These are phyloP conservation scores for Hura crepitans DNA, from an alignment of 441 rosid genomes.

Conservation along the genomic window DNA sequence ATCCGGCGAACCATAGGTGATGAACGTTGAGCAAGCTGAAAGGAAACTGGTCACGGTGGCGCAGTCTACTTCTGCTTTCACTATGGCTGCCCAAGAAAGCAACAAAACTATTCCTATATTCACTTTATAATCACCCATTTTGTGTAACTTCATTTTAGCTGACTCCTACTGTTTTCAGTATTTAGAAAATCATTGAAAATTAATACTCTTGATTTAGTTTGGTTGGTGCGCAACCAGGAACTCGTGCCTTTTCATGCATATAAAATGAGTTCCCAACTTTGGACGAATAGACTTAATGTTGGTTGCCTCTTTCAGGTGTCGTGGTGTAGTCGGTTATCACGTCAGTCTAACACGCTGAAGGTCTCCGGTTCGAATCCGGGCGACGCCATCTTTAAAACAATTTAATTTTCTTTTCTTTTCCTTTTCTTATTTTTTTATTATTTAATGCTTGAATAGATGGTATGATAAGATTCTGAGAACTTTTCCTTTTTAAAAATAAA, in stretches of 20 bases:
- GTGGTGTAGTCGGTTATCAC: slow-evolving; percentile 95
- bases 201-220: neutral
- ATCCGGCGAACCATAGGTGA: slow-evolving; percentile 55
- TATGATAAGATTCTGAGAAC: no score
- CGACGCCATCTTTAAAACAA: slow-evolving; percentile 38
- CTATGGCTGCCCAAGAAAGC: slow-evolving; percentile 24
- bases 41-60: slow-evolving; percentile 50
- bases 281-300: no score
- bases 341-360: slow-evolving; percentile 90
- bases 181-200: neutral
- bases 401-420: neutral
- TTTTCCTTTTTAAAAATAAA: no score
- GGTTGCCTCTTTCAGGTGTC: no score
- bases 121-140: slow-evolving; percentile 15
- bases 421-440: neutral
- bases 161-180: neutral
- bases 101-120: slow-evolving; percentile 16
- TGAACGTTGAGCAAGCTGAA: slow-evolving; percentile 55
- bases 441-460: no score
- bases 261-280: neutral
- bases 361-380: slow-evolving; percentile 81
- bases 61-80: slow-evolving; percentile 38
- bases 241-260: slow-evolving; percentile 1
- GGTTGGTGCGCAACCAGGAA: slow-evolving; percentile 18
- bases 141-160: neutral